Percentiles rank a stretch among this genome's conserved stretches.
Conservation (phyloP, 108 stramenopile genomes). For the Stephanodiscus minutulus region DNA sequence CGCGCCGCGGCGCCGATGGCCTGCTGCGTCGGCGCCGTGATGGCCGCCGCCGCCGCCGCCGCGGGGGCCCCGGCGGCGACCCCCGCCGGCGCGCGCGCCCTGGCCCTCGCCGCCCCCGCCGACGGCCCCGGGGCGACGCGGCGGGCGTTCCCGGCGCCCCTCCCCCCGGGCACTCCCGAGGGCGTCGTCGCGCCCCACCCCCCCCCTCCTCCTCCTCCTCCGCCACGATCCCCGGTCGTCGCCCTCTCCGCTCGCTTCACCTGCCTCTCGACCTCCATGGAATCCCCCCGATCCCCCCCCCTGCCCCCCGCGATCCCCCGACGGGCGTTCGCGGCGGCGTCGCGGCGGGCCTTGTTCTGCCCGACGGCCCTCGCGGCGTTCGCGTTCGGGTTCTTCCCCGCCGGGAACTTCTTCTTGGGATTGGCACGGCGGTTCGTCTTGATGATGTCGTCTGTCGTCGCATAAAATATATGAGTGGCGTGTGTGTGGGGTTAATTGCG, state of each 20-base stretch:
- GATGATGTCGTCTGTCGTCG: slow-evolving; percentile 65
- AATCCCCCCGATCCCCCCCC: slow-evolving; percentile 38
- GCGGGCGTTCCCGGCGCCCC: slow-evolving; percentile 12
- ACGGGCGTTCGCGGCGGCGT: slow-evolving; percentile 55
- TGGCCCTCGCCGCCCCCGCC: slow-evolving; percentile 15
- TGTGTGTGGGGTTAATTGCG: too few species aligned
- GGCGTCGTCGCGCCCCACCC: neutral
- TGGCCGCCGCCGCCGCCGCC: neutral
- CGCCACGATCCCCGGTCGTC: too few species aligned
- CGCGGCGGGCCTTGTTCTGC: slow-evolving; percentile 67
- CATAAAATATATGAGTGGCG: too few species aligned
- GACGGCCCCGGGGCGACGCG: slow-evolving; percentile 1
- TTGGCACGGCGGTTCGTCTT: slow-evolving; percentile 38
- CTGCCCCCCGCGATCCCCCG: slow-evolving; percentile 52
- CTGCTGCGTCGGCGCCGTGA: slow-evolving; percentile 45
- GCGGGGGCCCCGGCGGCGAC: slow-evolving; percentile 4
- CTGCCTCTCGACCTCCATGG: slow-evolving; percentile 73
- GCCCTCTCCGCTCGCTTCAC: slow-evolving; percentile 45
- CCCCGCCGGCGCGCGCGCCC: slow-evolving; percentile 2
- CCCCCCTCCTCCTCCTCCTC: slow-evolving; percentile 6
- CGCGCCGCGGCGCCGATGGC: slow-evolving; percentile 69
- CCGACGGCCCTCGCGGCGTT: slow-evolving; percentile 64
- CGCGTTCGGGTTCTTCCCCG: slow-evolving; percentile 25
- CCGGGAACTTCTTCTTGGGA: too few species aligned
- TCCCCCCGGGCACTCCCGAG: slow-evolving; percentile 7